phyloP scores from a whole-genome alignment of 106 monocot genomes.

The Allium cepa region DNA sequence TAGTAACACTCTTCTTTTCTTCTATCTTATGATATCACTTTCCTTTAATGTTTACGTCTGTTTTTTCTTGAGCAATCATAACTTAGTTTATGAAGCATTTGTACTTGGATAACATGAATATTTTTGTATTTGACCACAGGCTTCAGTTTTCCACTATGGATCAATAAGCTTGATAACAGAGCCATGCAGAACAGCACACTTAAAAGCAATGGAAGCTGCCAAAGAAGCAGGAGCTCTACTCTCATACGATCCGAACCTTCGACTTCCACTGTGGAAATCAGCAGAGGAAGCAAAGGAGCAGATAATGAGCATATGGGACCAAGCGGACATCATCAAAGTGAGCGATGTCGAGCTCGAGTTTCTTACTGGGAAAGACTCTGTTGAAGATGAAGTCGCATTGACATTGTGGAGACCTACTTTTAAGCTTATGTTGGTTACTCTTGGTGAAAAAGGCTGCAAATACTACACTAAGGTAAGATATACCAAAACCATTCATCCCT shows the following conservation, averaged over 20 bases:
- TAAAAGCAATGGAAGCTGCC: conserved; percentile 32
- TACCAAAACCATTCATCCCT: too few species aligned
- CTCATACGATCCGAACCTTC: conserved; percentile 42
- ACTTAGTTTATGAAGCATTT: too few species aligned
- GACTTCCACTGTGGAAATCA: conserved; percentile 32
- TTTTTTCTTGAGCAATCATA: too few species aligned
- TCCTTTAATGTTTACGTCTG: background rate
- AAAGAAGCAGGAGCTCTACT: conserved; percentile 31
- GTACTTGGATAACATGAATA: too few species aligned
- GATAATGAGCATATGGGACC: conserved; percentile 42
- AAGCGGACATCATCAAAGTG: conserved; percentile 37
- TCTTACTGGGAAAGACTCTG: conserved; percentile 19
- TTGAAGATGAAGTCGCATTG: conserved; percentile 26
- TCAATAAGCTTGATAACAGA: conserved; percentile 53
- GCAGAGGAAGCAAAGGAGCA: conserved; percentile 19
- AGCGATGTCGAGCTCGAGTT: conserved; percentile 40
- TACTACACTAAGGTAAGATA: conserved; percentile 38
- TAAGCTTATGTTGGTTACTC: conserved; percentile 28
- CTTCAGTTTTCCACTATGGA: conserved; percentile 46
- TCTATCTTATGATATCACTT: background rate
- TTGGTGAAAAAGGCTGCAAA: conserved; percentile 32
- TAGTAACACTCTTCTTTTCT: too few species aligned
- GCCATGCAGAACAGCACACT: conserved; percentile 38
- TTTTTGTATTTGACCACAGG: conserved; percentile 13
- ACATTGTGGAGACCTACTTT: conserved; percentile 17